Evolutionary conservation across 1,284 basidiomycete genomes (phyloP), one percentile per base, ranked within the genome.

Genomic region (Boletus sp.): DNA sequence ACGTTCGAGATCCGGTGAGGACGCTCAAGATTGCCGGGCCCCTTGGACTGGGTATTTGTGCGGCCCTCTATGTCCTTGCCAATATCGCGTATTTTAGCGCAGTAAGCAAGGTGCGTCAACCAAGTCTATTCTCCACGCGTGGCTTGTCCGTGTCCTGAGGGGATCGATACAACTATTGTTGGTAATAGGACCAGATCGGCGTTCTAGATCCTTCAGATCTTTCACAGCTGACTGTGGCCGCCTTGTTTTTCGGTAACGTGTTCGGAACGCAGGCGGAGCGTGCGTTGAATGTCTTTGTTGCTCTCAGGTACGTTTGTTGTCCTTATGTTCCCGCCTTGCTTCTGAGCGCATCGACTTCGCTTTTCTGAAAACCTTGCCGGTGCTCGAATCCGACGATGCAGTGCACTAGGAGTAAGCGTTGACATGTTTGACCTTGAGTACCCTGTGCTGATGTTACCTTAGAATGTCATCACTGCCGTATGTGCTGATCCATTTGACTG

Each of bases 1-100:
- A 86, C 16, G 80, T 86, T 39, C 76, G 74, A 48, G 64, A 81
- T 60, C 81, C 80, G 0, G 71, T 82, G 1, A 74, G 78, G 18
- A 85, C 83, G 1, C 74, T 86, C 47, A 80, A 79, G 64, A 78
- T 82, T 16, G 80, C 83, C 0, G 84, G 81, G 8, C 81, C 81
- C 0, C 73, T 84, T 8, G 84, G 81, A 3, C 63, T 84, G 11
- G 71, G 75, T 6, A 74, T 80, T 16, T 80, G 80, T 37, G 74
- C 80, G 0, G 55, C 73, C 4, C 67, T 84, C 13, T 85, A 84
- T 52, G 58, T 84, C 18, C 67, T 85, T 3, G 78, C 80, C 5
- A 84, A 85, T 51, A 70, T 85, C 9, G 78, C 84, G 0, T 83
- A 81, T 62, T 83, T 84, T 55, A 75, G 79, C 29, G 71, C 68